Evolutionary conservation across 2,329 filamentous ascomycete genomes (phyloP).

Genomic region (Cercospora sp.): DNA sequence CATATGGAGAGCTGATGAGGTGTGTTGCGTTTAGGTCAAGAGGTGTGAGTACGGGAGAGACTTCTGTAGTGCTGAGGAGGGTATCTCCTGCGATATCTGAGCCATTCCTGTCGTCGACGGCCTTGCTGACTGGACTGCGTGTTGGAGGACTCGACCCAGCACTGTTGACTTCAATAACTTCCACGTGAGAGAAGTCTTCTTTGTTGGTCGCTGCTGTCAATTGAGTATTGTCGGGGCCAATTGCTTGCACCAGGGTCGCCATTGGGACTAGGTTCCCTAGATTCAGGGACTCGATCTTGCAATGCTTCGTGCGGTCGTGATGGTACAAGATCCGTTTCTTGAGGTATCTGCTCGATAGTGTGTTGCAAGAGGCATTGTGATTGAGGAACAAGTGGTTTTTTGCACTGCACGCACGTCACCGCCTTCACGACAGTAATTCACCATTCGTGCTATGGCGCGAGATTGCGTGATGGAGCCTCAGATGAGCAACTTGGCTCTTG

Average conservation of each 20-base stretch:
- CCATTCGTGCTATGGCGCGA: conserved; percentile 11
- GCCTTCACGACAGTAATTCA: not conserved
- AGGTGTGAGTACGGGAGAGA: not conserved
- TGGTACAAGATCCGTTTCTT: not conserved
- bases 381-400: not conserved
- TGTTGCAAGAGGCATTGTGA: not conserved
- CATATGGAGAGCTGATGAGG: conserved; percentile 67
- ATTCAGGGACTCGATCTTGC: not conserved
- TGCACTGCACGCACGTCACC: not conserved
- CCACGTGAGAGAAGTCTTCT: not conserved
- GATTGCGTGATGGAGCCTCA: conserved; percentile 13
- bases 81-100: not conserved
- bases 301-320: not conserved
- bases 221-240: not conserved
- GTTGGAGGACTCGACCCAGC: conserved; percentile 6
- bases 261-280: not conserved
- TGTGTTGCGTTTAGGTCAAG: conserved; percentile 24
- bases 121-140: not conserved
- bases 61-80: not conserved
- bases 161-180: not conserved
- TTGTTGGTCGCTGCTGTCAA: not conserved
- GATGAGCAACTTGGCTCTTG: conserved; percentile 7
- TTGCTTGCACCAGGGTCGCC: not conserved
- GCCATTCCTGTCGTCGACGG: not conserved
- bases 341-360: not conserved